Base-by-base conservation (phyloP, 768 basidiomycete species). In the Boletus pseudopeckii region DNA sequence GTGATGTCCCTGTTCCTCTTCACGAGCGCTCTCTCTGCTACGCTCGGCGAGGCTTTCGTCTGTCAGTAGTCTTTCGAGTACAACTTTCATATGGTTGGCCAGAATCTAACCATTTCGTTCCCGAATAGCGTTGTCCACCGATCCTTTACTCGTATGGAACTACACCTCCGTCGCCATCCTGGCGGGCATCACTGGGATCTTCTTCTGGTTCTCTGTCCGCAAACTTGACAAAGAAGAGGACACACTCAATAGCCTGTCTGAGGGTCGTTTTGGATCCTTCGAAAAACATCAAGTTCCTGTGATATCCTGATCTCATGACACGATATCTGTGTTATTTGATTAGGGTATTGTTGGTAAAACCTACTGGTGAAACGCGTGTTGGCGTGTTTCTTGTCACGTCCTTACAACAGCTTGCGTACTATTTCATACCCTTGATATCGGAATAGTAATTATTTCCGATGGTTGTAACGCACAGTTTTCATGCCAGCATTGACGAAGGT, bases 101-200 rank as follows among this genome's bases (percentile, higher is more conserved):
- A n/a, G 45, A 11, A 39, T 65, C 50, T 61, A 28, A 58, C 38
- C 14, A 38, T 48, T 4, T 28, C 37, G 46, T 32, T 45, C 18
- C 9, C 13, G 9, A 46, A 56, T 32, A 80, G 81, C 85, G 4
- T 74, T 92, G 39, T 83, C 86, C 17, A 71, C 72, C 9, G 88
- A 92, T 65, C 90, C 86, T 15, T 67, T 88, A 24, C 76, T 92
- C 13, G 80, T 89, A 7, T 87, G 86, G 87, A 88, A 88, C 71
- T 90, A 90, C 62, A 75, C 73, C 39, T 66, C 77, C 20, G 78
- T 86, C 77, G 85, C 60, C 38, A 76, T 79, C 26, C 68, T 90
- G 13, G 79, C 83, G 4, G 73, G 67, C n/a, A 36, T 81, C 40
- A 70, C 80, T 3, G 87, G 85, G 11, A 46, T 74, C 46, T 14